These are phyloP conservation scores for Stereocaulon alpinum DNA, from an alignment of 495 filamentous ascomycete genomes.

Conservation along the genomic window DNA sequence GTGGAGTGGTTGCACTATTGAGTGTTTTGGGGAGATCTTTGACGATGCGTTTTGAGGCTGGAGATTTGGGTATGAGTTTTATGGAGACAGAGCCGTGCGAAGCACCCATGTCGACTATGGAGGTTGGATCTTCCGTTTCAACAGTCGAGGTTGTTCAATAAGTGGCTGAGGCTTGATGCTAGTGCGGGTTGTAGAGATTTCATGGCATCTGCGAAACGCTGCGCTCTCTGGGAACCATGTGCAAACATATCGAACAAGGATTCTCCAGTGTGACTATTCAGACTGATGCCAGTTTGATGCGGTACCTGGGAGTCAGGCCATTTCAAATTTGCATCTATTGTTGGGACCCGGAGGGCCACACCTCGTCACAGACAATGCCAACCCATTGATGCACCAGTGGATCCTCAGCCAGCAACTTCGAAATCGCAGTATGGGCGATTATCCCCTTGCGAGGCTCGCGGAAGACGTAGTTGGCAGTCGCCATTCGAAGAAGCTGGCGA, in stretches of 20 bases:
- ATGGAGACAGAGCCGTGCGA: constrained; percentile 25
- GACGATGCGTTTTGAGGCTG: constrained; percentile 33
- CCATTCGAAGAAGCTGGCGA: not conserved
- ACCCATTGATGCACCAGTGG: constrained; percentile 38
- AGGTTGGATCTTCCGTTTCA: constrained; percentile 40
- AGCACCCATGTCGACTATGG: constrained; percentile 27
- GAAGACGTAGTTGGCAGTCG: constrained; percentile 34
- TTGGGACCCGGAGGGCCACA: constrained; percentile 28
- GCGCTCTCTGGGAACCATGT: no score
- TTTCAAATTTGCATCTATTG: constrained; percentile 8
- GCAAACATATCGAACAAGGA: no score
- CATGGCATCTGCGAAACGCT: no score
- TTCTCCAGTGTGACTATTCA: no score
- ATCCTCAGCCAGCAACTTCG: constrained; percentile 36
- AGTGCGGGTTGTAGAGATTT: no score
- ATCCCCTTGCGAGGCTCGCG: constrained; percentile 37
- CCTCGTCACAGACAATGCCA: constrained; percentile 41
- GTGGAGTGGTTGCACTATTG: constrained; percentile 28
- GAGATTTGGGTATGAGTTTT: constrained; percentile 22
- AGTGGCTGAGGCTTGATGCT: constrained; percentile 6
- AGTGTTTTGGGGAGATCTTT: constrained; percentile 43
- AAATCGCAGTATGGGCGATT: constrained; percentile 45
- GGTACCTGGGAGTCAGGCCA: no score
- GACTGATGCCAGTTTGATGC: no score
- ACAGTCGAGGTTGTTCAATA: constrained; percentile 41